phyloP scores from a whole-genome alignment of 2,329 filamentous ascomycete genomes.

The Fusarium subglutinans region DNA sequence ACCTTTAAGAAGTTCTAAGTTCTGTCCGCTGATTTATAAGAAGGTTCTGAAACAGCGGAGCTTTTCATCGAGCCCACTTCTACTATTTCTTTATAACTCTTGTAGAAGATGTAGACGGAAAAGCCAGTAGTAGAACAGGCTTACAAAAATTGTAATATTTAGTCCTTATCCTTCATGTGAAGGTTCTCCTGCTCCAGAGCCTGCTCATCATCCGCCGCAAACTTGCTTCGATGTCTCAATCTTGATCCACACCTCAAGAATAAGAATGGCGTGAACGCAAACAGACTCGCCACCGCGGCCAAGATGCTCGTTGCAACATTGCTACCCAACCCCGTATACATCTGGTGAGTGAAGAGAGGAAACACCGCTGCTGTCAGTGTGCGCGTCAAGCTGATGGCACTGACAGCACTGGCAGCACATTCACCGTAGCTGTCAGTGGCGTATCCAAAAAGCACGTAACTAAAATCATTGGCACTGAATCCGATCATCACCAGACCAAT shows the following conservation, averaged over 20 bases:
- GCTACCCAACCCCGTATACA: slow-evolving; percentile 2
- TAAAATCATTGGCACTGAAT: slow-evolving; percentile 9
- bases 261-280: neutral
- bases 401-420: slow-evolving; percentile 11
- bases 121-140: no score
- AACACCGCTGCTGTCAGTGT: neutral
- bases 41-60: no score
- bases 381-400: slow-evolving; percentile 5
- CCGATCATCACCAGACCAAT: slow-evolving; percentile 7
- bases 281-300: slow-evolving; percentile 1
- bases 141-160: no score
- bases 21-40: no score
- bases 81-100: no score
- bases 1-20: no score
- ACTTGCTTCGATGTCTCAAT: slow-evolving; percentile 10
- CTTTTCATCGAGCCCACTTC: no score
- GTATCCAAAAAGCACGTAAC: slow-evolving; percentile 10
- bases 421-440: slow-evolving; percentile 6
- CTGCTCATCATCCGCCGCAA: neutral
- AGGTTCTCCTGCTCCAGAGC: neutral
- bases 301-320: slow-evolving; percentile 12
- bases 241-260: neutral
- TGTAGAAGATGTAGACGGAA: no score
- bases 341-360: slow-evolving; percentile 1
- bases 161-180: neutral